Conservation (phyloP, 768 basidiomycete species). For the Boletus reticuloceps region DNA sequence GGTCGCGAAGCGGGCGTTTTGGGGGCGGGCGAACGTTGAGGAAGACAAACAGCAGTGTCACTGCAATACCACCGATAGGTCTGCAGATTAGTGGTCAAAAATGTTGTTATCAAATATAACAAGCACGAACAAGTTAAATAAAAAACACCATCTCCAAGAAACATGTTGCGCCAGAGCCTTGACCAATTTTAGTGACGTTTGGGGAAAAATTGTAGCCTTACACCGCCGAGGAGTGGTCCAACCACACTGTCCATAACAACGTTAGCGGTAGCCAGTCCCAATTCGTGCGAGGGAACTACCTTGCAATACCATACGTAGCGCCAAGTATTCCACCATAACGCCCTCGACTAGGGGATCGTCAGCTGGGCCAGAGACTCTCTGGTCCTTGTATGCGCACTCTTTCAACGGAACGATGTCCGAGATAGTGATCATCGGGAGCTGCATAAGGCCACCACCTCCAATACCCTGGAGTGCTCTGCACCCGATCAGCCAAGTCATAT, state of each 20-base stretch:
- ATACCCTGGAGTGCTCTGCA: conserved; percentile 81
- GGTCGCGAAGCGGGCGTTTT: conserved; percentile 53
- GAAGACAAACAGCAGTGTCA: conserved; percentile 61
- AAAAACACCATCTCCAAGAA: conserved; percentile 84
- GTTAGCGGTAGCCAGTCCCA: background rate
- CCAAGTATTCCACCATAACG: conserved; percentile 73
- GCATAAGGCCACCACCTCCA: conserved; percentile 76
- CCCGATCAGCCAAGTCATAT: conserved; percentile 72
- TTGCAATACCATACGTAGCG: conserved; percentile 74
- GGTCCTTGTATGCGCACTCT: conserved; percentile 47
- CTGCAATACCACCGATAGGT: conserved; percentile 68
- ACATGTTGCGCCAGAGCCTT: conserved; percentile 71
- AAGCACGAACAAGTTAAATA: conserved; percentile 59
- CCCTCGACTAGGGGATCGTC: conserved; percentile 49
- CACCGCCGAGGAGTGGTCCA: conserved; percentile 82
- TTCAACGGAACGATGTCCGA: conserved; percentile 80
- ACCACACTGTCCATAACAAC: conserved; percentile 44
- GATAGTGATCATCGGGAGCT: conserved; percentile 73
- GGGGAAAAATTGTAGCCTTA: conserved; percentile 34
- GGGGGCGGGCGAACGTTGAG: conserved; percentile 72
- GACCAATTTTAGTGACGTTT: background rate
- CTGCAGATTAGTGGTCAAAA: conserved; percentile 31
- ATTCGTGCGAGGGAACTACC: conserved; percentile 23
- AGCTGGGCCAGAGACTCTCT: background rate
- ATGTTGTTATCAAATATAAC: background rate